Base-by-base conservation (phyloP, 2,329 filamentous ascomycete species). In the Phyllosticta citriasiana region DNA sequence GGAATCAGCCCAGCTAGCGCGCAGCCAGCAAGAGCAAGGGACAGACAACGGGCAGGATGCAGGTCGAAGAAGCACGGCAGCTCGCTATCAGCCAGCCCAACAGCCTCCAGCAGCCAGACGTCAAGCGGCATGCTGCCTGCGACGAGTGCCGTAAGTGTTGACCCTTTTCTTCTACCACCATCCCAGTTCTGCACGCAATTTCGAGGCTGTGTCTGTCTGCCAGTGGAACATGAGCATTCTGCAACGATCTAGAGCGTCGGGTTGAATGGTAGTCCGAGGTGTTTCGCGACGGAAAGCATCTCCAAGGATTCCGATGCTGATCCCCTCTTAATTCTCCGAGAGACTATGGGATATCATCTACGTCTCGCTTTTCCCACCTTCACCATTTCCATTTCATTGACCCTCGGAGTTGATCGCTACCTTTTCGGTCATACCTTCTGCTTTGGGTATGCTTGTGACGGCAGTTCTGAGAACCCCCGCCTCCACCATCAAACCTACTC, bases 131-230 rank as follows among this genome's bases (percentile, higher is more conserved):
- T 58, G 69, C 72, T 50, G 75, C 75, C 24, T 77, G 75, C 65
- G 75, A 77, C 57, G 74, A 75, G 61, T 77, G 75, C 66, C 68
- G 74, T 73, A 70, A 57, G 72, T 61, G 72, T 61, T 8, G n/a
- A 27, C 27, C 4, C 19, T 24, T 62, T 50, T 16, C 50, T 19
- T 47, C 30, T 9, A 50, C 22, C 16, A 8, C 27, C 12, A n/a
- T 22, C 19, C 24, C 24, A 14, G 10, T 40, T 24, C 40, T 14
- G 14, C 27, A n/a, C 22, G 10, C 27, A 14, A 30, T 12, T 30
- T 19, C n/a, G 6, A 14, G 24, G 4, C 47, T 57, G 22, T 24
- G 19, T 19, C 9, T 52, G 56, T 12, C 16, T 4, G 3, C 12
- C 33, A 10, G 24, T 12, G 16, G 19, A 24, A n/a, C 52, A 7